phyloP scores from a whole-genome alignment of 1,284 basidiomycete species.

The Vanrija pseudolonga region DNA sequence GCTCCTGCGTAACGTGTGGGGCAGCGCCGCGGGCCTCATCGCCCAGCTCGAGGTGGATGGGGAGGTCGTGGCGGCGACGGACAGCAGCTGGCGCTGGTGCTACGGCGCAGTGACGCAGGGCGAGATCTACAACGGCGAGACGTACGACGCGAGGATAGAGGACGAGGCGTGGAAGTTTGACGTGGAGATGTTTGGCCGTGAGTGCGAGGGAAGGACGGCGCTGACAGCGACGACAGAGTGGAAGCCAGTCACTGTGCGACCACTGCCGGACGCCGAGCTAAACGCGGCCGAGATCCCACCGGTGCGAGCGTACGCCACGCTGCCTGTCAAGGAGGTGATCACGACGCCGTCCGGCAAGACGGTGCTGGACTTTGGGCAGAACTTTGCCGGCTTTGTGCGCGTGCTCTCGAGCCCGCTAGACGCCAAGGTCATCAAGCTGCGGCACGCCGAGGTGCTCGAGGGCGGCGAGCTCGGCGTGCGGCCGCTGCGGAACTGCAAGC shows the following conservation, averaged over 20 bases:
- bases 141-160: slow-evolving; percentile 9
- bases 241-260: slow-evolving; percentile 4
- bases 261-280: slow-evolving; percentile 19
- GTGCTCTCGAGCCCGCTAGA: slow-evolving; percentile 5
- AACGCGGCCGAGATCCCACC: slow-evolving; percentile 28
- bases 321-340: slow-evolving; percentile 18
- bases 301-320: slow-evolving; percentile 9
- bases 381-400: slow-evolving; percentile 35
- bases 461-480: slow-evolving; percentile 32
- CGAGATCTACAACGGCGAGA: slow-evolving; percentile 22
- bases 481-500: slow-evolving; percentile 25
- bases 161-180: no score
- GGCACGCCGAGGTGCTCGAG: slow-evolving; percentile 37
- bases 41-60: slow-evolving; percentile 22
- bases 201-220: no score
- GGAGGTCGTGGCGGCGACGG: slow-evolving; percentile 2
- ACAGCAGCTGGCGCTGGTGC: slow-evolving; percentile 15
- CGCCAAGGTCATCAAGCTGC: slow-evolving; percentile 12
- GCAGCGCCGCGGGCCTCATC: slow-evolving; percentile 6
- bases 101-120: slow-evolving; percentile 16
- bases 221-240: background rate
- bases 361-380: slow-evolving; percentile 41
- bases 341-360: slow-evolving; percentile 30
- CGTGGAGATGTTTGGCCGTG: no score
- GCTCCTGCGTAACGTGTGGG: slow-evolving; percentile 17